Evolutionary conservation across 2,329 filamentous ascomycete species (phyloP), one percentile per base, ranked within the genome.

Genomic region (Calonectria montana): DNA sequence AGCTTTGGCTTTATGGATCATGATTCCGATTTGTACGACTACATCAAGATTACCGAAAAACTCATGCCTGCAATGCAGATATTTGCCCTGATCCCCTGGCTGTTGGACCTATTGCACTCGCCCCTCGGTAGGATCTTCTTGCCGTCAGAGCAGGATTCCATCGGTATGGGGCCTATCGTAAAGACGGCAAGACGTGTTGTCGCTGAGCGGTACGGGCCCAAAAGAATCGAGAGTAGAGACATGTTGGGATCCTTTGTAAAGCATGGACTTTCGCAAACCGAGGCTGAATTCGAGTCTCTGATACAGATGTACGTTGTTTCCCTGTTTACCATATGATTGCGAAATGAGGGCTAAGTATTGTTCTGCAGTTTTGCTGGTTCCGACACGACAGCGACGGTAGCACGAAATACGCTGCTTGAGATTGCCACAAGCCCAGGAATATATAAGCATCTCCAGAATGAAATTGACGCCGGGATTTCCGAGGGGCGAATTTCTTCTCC

Each of bases 341-440:
- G 16, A 43, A 43, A 43, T 43, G 13, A 21, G 10, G 2, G 21
- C 45, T 48, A 9, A 48, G 25, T 25, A 18, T n/a, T 7, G 16
- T 48, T n/a, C 4, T 48, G 23, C 45, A 70, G 68, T 10, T 66
- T 67, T 21, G 69, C 69, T n/a, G 69, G 64, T n/a, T 67, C 69
- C 3, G 69, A 71, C 39, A 71, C 69, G 1, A 68, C 65, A n/a
- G 65, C 69, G 2, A 62, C 65, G 6, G 65, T 39, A 4, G 21
- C 63, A 3, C 16, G 69, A n/a, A 61, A 43, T 16, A 23, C 37
- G 9, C 27, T 71, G 35, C 23, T 35, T 2, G 65, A 68, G 15
- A 13, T 68, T 50, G n/a, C 21, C 7, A 65, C 48, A 3, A 65
- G 35, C n/a, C 59, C 48, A 6, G 15, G 12, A 15, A 39, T 61